Evolutionary conservation across 1,284 basidiomycete genomes (phyloP).

Genomic region (Ceratobasidium sp.): DNA sequence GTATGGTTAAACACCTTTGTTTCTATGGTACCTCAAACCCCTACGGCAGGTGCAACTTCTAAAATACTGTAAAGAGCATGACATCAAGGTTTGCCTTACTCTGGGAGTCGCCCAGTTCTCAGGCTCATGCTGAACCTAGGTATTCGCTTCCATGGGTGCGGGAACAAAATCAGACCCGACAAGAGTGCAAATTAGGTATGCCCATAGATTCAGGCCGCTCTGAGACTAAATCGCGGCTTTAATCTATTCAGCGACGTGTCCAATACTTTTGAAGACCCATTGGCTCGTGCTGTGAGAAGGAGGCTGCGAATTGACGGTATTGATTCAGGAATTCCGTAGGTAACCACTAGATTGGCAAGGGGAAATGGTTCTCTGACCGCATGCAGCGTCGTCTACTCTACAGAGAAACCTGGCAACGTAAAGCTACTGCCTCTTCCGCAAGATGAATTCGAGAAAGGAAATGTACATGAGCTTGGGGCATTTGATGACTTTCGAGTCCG

Average conservation of each 20-base stretch:
- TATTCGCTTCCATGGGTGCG: conserved; percentile 97
- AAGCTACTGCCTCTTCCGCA: conserved; percentile 90
- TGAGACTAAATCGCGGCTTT: background rate
- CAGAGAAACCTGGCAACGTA: conserved; percentile 88
- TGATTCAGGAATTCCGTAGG: conserved; percentile 72
- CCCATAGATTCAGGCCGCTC: background rate
- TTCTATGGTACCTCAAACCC: background rate
- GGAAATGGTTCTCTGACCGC: background rate
- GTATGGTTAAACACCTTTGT: conserved; percentile 40
- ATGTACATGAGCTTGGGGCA: conserved; percentile 88
- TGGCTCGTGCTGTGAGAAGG: conserved; percentile 88
- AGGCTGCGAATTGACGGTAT: conserved; percentile 77
- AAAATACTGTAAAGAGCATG: conserved; percentile 77
- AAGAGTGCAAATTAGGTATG: conserved; percentile 81
- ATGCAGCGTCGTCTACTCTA: conserved; percentile 86
- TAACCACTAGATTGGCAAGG: no score
- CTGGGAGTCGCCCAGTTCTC: no score
- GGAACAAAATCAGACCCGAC: conserved; percentile 97
- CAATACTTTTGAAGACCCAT: conserved; percentile 90
- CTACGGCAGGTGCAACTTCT: conserved; percentile 72
- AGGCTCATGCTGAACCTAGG: conserved; percentile 53
- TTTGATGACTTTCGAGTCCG: conserved; percentile 95
- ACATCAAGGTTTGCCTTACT: conserved; percentile 67
- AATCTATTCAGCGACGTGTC: conserved; percentile 77
- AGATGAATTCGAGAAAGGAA: conserved; percentile 90